Percentiles rank a stretch among this genome's conserved stretches.
phyloP scores from a whole-genome alignment of 768 basidiomycete genomes.

The Lentinula detonsa region DNA sequence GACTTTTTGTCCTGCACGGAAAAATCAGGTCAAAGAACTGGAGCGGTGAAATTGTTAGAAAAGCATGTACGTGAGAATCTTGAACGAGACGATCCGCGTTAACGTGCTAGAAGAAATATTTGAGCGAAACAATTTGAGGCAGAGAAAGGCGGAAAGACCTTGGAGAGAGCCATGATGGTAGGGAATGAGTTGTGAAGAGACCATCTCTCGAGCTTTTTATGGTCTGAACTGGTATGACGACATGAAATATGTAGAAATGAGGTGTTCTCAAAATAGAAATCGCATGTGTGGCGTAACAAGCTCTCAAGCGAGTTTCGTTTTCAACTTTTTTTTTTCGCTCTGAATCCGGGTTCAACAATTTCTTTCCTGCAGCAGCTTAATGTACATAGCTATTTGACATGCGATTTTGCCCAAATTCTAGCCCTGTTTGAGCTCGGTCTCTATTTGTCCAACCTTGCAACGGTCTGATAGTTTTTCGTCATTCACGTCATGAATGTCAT shows the following conservation, averaged over 20 bases:
- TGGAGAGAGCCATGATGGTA: slow-evolving; percentile 53
- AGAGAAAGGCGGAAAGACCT: slow-evolving; percentile 25
- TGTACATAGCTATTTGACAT: no score
- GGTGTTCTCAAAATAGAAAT: background rate
- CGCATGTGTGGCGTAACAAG: background rate
- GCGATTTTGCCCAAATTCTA: no score
- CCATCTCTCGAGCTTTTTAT: background rate
- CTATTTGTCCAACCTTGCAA: background rate
- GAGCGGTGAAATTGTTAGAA: background rate
- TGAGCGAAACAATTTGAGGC: background rate
- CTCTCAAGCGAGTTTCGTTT: no score
- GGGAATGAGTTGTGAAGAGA: background rate
- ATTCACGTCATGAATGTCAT: background rate
- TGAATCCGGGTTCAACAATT: no score
- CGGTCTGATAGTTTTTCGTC: background rate
- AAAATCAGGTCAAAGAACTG: slow-evolving; percentile 2
- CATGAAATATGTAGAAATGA: background rate
- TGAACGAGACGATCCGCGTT: slow-evolving; percentile 62
- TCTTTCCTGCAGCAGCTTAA: background rate
- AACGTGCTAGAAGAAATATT: slow-evolving; percentile 42
- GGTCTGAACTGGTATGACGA: background rate
- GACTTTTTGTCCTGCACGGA: slow-evolving; percentile 40
- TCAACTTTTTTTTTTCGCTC: no score
- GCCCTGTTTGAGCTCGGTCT: no score
- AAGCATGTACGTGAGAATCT: slow-evolving; percentile 38